Evolutionary conservation across 163 green algal species (phyloP).

Genomic region (Chlamydomonas reinhardtii): DNA sequence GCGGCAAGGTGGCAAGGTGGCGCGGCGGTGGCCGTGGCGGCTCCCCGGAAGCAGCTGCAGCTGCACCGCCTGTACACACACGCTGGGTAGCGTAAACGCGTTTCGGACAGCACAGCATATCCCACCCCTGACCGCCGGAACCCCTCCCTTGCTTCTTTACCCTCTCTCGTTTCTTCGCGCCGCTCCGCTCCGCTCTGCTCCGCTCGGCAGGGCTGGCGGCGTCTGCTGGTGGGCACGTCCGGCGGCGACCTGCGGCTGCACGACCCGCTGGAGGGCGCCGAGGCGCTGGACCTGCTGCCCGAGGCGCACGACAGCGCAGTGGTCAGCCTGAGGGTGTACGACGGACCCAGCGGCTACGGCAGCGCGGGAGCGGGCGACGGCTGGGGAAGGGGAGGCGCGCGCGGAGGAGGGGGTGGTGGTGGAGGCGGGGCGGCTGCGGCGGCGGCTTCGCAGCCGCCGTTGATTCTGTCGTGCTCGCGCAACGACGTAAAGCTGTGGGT

Average conservation of each 20-base stretch:
- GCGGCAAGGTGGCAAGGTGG: background rate
- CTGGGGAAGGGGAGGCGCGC: no score
- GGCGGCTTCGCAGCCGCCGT: constrained; percentile 13
- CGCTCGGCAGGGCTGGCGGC: constrained; percentile 23
- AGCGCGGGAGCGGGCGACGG: no score
- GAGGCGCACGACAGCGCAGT: constrained; percentile 60
- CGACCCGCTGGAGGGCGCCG: constrained; percentile 56
- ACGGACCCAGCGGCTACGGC: background rate
- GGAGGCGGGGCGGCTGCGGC: no score
- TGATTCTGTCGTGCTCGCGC: constrained; percentile 68
- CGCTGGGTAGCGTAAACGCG: no score
- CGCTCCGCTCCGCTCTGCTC: background rate
- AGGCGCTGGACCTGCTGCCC: constrained; percentile 57
- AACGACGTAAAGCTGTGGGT: constrained; percentile 76
- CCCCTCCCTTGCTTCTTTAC: no score
- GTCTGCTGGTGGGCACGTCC: constrained; percentile 66
- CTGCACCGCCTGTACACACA: no score
- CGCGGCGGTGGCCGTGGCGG: no score
- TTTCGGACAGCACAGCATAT: no score
- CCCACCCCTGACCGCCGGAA: no score
- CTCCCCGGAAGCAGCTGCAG: no score
- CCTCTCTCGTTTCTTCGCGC: no score
- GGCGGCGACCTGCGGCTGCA: constrained; percentile 66
- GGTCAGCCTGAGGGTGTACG: constrained; percentile 53
- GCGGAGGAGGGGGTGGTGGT: no score